These are phyloP conservation scores for Mortierella sp. DNA, from an alignment of 371 early-diverging fungal genomes.

Conservation along the genomic window DNA sequence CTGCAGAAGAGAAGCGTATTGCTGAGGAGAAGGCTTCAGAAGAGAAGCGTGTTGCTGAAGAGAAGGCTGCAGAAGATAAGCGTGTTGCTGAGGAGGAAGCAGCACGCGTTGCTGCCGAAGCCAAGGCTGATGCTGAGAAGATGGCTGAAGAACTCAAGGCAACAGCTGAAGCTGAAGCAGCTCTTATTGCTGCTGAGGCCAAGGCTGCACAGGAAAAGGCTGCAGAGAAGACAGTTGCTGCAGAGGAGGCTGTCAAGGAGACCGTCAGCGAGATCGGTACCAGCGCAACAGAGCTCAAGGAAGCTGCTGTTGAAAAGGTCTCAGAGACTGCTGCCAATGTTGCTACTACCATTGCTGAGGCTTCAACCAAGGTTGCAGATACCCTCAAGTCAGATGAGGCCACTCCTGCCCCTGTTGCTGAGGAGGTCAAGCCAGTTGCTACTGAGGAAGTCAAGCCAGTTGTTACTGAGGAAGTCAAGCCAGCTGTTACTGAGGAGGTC, in stretches of 20 bases:
- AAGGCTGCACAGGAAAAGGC: conserved; percentile 55
- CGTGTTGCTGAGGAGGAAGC: conserved; percentile 21
- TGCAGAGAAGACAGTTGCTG: conserved; percentile 51
- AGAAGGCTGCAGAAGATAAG: conserved; percentile 29
- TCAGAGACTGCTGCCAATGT: conserved; percentile 1
- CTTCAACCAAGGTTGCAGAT: not conserved
- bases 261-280: conserved; percentile 3
- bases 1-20: conserved; percentile 54
- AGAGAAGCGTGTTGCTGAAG: conserved; percentile 30
- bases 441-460: not conserved
- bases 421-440: conserved; percentile 6
- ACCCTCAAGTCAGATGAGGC: conserved; percentile 3
- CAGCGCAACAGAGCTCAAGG: conserved; percentile 11
- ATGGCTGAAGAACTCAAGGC: conserved; percentile 28
- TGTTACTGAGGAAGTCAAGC: conserved; percentile 1
- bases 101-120: conserved; percentile 57
- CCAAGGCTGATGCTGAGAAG: conserved; percentile 32
- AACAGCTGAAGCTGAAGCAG: conserved; percentile 24
- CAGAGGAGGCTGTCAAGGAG: conserved; percentile 22
- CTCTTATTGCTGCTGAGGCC: conserved; percentile 9
- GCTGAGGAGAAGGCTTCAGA: conserved; percentile 50
- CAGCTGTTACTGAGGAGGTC: conserved; percentile 3
- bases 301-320: conserved; percentile 11
- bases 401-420: conserved; percentile 4
- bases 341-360: conserved; percentile 12